Evolutionary conservation across 2,329 filamentous ascomycete species (phyloP).

Genomic region (Colletotrichum camelliae): DNA sequence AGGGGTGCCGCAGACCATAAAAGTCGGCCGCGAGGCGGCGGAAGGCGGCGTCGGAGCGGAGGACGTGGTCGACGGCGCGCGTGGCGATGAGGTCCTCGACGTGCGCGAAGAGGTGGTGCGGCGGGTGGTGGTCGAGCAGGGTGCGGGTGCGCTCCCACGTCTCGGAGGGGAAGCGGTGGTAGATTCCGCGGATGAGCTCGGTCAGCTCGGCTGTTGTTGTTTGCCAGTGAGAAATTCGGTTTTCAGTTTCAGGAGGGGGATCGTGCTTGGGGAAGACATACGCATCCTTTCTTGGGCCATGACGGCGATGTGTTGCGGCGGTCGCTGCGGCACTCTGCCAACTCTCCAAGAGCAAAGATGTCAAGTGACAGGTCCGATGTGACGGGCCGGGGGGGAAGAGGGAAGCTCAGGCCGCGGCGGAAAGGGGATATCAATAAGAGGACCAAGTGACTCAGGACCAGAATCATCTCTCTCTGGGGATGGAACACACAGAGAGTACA

Average conservation of each 20-base stretch:
- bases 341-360: neutral
- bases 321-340: neutral
- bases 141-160: neutral
- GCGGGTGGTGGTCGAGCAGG: neutral
- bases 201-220: conserved; percentile 5
- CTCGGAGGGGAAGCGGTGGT: conserved; percentile 9
- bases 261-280: neutral
- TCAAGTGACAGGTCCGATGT: neutral
- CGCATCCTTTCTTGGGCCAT: conserved; percentile 20
- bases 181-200: neutral
- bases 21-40: neutral
- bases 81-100: conserved; percentile 12
- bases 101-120: conserved; percentile 11
- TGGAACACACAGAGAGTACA: neutral
- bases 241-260: rapidly evolving
- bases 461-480: neutral
- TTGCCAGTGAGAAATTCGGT: neutral
- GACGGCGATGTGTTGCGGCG: neutral
- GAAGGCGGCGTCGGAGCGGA: neutral
- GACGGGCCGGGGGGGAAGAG: neutral
- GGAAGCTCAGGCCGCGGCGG: neutral
- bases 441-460: neutral
- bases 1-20: conserved; percentile 11
- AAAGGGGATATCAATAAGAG: neutral
- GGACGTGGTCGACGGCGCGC: conserved; percentile 1